These are phyloP conservation scores for Aechmea fasciata DNA, from an alignment of 176 grass and related monocot species.

Conservation along the genomic window DNA sequence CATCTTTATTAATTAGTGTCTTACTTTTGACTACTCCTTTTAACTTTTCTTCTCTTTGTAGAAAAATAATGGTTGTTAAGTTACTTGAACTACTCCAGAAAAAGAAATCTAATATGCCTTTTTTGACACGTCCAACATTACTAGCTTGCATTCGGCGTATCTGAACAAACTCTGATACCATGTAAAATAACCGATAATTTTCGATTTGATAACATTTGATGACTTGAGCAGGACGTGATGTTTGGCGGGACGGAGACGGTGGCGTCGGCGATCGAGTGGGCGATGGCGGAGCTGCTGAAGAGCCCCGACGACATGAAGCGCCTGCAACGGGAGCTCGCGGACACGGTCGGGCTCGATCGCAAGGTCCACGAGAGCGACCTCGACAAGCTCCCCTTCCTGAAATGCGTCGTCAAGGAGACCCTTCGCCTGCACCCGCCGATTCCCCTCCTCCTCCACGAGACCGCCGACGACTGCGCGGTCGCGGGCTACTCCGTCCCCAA, in stretches of 20 bases:
- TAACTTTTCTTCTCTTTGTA: no score
- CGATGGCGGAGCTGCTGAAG: slow-evolving; percentile 80
- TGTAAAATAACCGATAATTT: neutral
- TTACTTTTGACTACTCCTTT: no score
- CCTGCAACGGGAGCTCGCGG: slow-evolving; percentile 57
- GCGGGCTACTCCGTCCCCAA: slow-evolving; percentile 56
- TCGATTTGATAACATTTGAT: neutral
- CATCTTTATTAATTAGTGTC: no score
- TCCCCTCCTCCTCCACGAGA: slow-evolving; percentile 87
- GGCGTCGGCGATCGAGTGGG: slow-evolving; percentile 87
- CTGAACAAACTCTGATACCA: no score
- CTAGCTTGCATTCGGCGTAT: no score
- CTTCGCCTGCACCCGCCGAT: slow-evolving; percentile 92
- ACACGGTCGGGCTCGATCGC: slow-evolving; percentile 43
- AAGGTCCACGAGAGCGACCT: slow-evolving; percentile 57
- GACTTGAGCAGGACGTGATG: slow-evolving; percentile 64
- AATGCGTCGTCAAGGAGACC: slow-evolving; percentile 78
- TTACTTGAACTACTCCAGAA: no score
- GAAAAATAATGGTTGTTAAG: no score
- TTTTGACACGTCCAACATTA: no score
- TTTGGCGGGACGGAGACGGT: slow-evolving; percentile 97
- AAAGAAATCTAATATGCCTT: no score
- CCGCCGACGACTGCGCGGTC: slow-evolving; percentile 53
- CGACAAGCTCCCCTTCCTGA: slow-evolving; percentile 77
- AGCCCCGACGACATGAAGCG: slow-evolving; percentile 60